Evolutionary conservation across 2,329 filamentous ascomycete species (phyloP), one percentile per base, ranked within the genome.

Genomic region (Pseudogymnoascus sp.): DNA sequence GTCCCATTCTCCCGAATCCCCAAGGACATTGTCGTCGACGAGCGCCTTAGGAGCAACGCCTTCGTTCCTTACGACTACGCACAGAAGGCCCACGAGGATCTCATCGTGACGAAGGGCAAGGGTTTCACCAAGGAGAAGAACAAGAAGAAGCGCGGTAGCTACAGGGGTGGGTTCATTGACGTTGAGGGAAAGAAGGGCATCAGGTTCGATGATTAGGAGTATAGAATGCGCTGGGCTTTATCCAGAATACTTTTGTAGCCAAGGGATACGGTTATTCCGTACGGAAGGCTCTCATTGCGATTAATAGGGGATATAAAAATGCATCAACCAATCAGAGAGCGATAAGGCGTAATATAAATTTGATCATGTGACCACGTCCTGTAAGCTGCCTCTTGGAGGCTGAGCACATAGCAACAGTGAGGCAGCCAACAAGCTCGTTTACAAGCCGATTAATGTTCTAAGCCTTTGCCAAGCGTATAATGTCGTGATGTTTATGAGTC

Each of bases 71-170:
- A 97, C 74, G 87, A 89, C 67, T 99, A 97, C 77, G 93, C 92
- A 23, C 88, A 94, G 70, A 86, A 86, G 69, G 95, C 95, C 7
- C 90, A 92, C 73, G 84, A 91, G 69, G 92, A 97, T 73, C 79
- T 99, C 66, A 90, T 92, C 59, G 84, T 96, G 40, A 97, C 93
- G 33, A 91, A 89, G 74, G 94, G 94, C 71, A 97, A 97, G 79
- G 92, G 91, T 3, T 99, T 99, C 78, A 97, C 93, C 65, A 99
- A 99, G 81, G 94, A 97, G 80, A 99, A 99, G 86, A 99, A 99
- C 79, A 99, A 99, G 82, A 94, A 92, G 83, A 92, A 92, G 82
- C 83, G 86, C 70, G 94, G 94, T 60, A 91, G 88, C 68, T 99
- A 96, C 81, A 86, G 89, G 59, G 94, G 94, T 50, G 94, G 94